Evolutionary conservation across 495 filamentous ascomycete genomes (phyloP), one percentile per base, ranked within the genome.

Genomic region (Corynascus novoguineensis): DNA sequence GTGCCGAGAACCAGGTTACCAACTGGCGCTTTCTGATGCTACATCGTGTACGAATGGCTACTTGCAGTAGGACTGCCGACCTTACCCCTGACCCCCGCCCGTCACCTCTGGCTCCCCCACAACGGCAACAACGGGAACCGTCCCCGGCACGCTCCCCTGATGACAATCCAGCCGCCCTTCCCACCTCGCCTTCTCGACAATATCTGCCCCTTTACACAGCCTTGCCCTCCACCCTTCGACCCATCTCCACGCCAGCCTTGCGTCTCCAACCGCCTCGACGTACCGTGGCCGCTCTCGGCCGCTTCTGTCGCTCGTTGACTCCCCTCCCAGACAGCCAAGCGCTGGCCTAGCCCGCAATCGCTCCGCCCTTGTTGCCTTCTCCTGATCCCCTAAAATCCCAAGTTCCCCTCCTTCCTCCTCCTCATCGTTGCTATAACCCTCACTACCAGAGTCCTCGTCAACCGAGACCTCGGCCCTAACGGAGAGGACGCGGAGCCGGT

Each of bases 171-270:
- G 22, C 15, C 54, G 32, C 35, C 57, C 56, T 22, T 67, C 59
- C 57, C 54, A 59, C 15, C 64, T 31, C 25, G 56, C 48, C 59
- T 53, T 46, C 47, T 67, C 55, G 4, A 67, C 54, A 11, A 61
- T 15, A 25, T 65, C 63, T 4, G 60, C 44, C 0, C 48, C 48
- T 40, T 49, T 53, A 2, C 57, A 31, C 42, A 68, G 41, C 28
- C 63, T 53, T 15, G 55, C 44, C 12, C 63, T 53, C 65, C 65
- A 65, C 14, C 65, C 65, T 42, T 68, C 57, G 0, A 59, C 56
- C 63, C 63, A 68, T 21, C 49, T 14, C 58, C 60, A 63, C 3
- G 65, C 48, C 14, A 68, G 52, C 7, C 58, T 45, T 15, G 38
- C 35, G 0, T 63, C 60, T 2, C 50, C 50, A 15, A 46, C 29